phyloP scores from a whole-genome alignment of 768 basidiomycete genomes.

The Peribolospora kevripleyi region DNA sequence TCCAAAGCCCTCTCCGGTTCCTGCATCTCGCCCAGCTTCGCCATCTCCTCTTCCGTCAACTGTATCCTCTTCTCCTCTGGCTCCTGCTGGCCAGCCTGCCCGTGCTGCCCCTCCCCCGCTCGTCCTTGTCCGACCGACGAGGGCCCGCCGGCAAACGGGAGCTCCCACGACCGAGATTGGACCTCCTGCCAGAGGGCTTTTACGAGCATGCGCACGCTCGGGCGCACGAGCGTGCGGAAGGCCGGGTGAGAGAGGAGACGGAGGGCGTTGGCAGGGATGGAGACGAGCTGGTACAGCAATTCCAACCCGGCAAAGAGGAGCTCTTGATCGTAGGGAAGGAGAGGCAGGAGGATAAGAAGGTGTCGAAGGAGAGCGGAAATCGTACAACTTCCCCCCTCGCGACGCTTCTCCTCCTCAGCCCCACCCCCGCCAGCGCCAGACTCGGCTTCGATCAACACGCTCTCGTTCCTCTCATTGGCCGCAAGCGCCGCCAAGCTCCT shows the following conservation, averaged over 20 bases:
- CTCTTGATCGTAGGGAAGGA: conserved; percentile 10
- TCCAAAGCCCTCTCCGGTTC: conserved; percentile 65
- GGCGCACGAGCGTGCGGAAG: conserved; percentile 7
- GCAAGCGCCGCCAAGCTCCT: conserved; percentile 33
- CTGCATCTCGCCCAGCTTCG: conserved; percentile 30
- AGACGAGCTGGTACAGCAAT: conserved; percentile 14
- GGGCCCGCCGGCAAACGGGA: background rate
- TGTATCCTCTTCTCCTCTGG: conserved; percentile 14
- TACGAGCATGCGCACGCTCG: conserved; percentile 7
- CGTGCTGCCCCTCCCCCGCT: conserved; percentile 6
- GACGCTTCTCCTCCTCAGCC: background rate
- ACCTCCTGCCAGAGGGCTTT: conserved; percentile 4
- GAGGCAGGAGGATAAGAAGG: conserved; percentile 4
- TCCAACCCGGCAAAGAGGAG: conserved; percentile 10
- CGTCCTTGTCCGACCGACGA: conserved; percentile 4
- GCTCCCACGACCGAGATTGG: background rate
- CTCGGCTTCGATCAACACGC: background rate
- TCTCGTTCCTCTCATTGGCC: conserved; percentile 10
- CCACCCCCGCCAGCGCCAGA: background rate
- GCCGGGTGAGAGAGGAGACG: conserved; percentile 6
- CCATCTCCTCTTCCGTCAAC: conserved; percentile 44
- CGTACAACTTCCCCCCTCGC: background rate
- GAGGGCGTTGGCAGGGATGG: conserved; percentile 9
- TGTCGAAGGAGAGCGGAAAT: conserved; percentile 1
- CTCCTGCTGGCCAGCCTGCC: background rate